Evolutionary conservation across 257 asterid species (phyloP).

Genomic region (Phtheirospermum japonicum): DNA sequence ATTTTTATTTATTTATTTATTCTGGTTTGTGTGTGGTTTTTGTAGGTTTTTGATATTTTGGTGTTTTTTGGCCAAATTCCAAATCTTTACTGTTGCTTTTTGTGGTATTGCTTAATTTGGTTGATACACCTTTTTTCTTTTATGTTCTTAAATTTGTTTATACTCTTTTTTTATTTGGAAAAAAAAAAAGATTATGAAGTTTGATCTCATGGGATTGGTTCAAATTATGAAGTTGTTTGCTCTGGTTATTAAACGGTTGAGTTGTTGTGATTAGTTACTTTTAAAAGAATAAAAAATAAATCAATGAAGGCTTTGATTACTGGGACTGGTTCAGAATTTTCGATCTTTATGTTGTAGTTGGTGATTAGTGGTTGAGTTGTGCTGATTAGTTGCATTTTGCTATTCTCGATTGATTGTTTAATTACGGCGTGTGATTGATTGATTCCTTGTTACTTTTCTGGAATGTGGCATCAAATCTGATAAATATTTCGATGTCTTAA

Average conservation of each 20-base stretch:
- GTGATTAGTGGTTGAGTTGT: not conserved
- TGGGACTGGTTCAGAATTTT: not conserved
- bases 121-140: not conserved
- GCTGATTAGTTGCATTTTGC: conserved; percentile 16
- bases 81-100: conserved; percentile 21
- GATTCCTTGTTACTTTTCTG: not conserved
- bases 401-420: conserved; percentile 14
- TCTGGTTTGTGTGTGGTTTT: not conserved
- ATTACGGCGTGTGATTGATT: not conserved
- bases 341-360: conserved; percentile 10
- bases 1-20: not conserved
- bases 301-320: conserved; percentile 13
- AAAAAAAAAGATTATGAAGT: not conserved
- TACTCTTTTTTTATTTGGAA: not conserved
- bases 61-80: not conserved
- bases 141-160: conserved; percentile 6
- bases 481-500: not conserved
- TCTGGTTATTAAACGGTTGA: not conserved
- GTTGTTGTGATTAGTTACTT: conserved; percentile 4
- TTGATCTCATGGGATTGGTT: conserved; percentile 20
- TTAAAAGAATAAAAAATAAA: not conserved
- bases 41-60: not conserved
- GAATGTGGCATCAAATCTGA: not conserved
- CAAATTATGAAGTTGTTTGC: not conserved
- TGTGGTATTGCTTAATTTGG: conserved; percentile 10